phyloP scores from a whole-genome alignment of 2,329 filamentous ascomycete genomes.

The Claviceps quebecensis region DNA sequence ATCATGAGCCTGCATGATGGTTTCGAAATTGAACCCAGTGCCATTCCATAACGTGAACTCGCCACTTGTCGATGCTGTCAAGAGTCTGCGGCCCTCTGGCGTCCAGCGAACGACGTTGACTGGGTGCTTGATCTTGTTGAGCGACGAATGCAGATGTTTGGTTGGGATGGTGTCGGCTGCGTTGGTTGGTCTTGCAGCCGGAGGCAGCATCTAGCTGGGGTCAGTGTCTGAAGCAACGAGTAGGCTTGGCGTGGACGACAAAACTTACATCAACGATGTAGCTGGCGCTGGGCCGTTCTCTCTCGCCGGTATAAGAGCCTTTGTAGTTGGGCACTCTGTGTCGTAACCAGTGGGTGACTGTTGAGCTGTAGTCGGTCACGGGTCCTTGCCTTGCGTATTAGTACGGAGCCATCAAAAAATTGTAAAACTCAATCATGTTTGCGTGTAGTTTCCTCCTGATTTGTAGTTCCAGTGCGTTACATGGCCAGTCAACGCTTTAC shows the following conservation, averaged over 20 bases:
- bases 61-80: conserved; percentile 90
- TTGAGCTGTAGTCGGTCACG: conserved; percentile 86
- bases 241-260: neutral
- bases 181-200: conserved; percentile 56
- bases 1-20: conserved; percentile 96
- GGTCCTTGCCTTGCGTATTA: conserved; percentile 43
- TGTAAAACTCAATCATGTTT: too few species aligned
- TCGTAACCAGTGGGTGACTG: conserved; percentile 82
- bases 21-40: conserved; percentile 98
- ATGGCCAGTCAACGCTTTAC: neutral
- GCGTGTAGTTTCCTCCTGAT: neutral
- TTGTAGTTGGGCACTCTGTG: conserved; percentile 58
- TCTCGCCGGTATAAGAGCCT: conserved; percentile 56
- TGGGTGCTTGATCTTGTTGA: conserved; percentile 96
- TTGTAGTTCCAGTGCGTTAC: neutral
- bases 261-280: conserved; percentile 67
- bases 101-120: conserved; percentile 98
- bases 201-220: conserved; percentile 62
- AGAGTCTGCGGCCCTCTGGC: conserved; percentile 76
- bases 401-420: conserved; percentile 1
- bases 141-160: conserved; percentile 93
- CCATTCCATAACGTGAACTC: conserved; percentile 99
- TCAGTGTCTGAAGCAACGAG: conserved; percentile 7
- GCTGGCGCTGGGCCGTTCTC: conserved; percentile 73
- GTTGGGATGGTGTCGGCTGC: conserved; percentile 80